Conservation (phyloP, 2,329 filamentous ascomycete species). For the Aspergillus novoparasiticus region DNA sequence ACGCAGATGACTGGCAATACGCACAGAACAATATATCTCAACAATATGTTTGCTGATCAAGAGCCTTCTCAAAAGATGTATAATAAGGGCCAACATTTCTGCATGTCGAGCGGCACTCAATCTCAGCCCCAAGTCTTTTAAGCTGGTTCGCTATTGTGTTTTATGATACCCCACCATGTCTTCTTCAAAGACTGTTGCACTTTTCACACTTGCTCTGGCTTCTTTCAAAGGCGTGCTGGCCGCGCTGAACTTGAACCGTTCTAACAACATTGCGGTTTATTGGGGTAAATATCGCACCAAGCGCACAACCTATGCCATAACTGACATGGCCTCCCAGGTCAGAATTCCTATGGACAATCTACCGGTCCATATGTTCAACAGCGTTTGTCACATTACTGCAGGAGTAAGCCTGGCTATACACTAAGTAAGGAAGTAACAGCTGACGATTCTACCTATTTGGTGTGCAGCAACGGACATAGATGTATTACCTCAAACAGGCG, state of each 20-base stretch:
- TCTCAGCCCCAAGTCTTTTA: background rate
- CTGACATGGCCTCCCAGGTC: slow-evolving; percentile 41
- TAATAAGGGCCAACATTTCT: background rate
- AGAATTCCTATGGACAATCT: slow-evolving; percentile 59
- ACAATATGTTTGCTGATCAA: too few relatives aligned
- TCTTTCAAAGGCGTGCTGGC: slow-evolving; percentile 1
- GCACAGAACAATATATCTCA: background rate
- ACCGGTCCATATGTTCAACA: slow-evolving; percentile 53
- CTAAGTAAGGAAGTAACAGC: too few relatives aligned
- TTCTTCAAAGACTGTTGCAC: background rate
- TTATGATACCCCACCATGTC: background rate
- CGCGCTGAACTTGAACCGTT: background rate
- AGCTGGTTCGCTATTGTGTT: background rate
- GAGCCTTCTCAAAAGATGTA: background rate
- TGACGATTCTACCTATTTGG: slow-evolving; percentile 9
- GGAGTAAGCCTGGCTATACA: slow-evolving; percentile 47
- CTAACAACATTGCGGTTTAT: slow-evolving; percentile 63
- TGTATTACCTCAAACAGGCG: slow-evolving; percentile 11
- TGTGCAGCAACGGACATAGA: slow-evolving; percentile 30
- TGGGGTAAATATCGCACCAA: slow-evolving; percentile 52
- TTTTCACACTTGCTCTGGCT: background rate
- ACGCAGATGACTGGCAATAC: background rate
- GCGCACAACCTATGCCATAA: background rate
- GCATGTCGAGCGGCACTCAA: background rate
- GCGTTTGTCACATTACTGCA: slow-evolving; percentile 61